Base-by-base conservation (phyloP, 441 rosid species). In the Breynia disticha region DNA sequence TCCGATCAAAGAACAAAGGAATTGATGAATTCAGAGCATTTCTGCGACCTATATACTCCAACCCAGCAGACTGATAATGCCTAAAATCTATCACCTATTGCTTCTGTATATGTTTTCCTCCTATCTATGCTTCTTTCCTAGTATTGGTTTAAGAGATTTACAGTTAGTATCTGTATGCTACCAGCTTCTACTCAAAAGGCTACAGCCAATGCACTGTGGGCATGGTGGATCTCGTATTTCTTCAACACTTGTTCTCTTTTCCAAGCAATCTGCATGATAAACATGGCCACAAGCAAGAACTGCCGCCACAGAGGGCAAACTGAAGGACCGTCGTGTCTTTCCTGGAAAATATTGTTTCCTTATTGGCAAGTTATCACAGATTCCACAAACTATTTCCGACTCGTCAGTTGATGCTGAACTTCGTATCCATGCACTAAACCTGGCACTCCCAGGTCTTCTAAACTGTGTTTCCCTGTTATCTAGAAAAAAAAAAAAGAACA, bases 231-330 rank as follows among this genome's bases (percentile, higher is more conserved):
- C 90, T 0, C 55, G 50, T 56, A 51, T 71, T 22, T 78, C 75
- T 57, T 76, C 79, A 11, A 43, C 2, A 2, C 69, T 38, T 19
- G 90, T 76, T 63, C 62, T 76, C 57, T 66, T 67, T 64, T 83
- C 86, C 71, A 80, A 60, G 63, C 90, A 83, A 43, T 76, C 84
- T 12, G 81, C 80, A 61, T 83, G 90, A 61, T 76, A 83, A 45
- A 68, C 69, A 65, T 83, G 86, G 16, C 90, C 84, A 16, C 90
- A 83, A 10, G 73, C 84, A 59, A 80, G 60, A 68, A 83, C 80
- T 24, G 84, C 86, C 55, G 69, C 84, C 42, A 76, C 79, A 54
- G 71, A 57, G 57, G 63, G 59, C 48, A 76, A 79, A 20, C 70
- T 63, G 9, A 72, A 54, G n/a, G 77, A 65, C 39, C 63, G 47